Conservation (phyloP, 176 grass and related monocot genomes). For the Aegilops umbellulata region DNA sequence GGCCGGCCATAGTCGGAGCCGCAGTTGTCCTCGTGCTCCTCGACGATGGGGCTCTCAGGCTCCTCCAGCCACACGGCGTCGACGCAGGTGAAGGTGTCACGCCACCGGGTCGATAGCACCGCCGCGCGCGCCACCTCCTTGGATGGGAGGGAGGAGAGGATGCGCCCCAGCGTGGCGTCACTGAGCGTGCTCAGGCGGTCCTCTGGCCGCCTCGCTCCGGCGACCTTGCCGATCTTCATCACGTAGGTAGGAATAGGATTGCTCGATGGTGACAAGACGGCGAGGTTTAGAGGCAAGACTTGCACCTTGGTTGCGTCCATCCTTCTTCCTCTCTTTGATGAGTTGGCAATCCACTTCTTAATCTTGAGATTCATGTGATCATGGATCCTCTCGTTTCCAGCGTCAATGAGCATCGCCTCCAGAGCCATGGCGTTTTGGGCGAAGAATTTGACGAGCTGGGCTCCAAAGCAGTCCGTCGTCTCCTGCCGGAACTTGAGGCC, state of each 20-base stretch:
- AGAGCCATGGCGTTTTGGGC: background rate
- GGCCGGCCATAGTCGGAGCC: background rate
- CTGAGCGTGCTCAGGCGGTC: conserved; percentile 13
- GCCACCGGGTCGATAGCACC: background rate
- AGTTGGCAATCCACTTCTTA: background rate
- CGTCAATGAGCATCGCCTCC: background rate
- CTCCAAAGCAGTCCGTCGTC: background rate
- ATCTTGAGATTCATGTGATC: background rate
- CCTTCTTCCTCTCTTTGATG: background rate
- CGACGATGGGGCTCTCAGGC: background rate
- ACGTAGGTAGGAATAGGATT: background rate
- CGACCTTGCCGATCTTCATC: background rate
- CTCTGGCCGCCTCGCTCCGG: background rate
- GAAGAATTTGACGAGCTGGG: background rate
- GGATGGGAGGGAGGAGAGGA: conserved; percentile 28
- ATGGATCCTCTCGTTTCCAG: background rate
- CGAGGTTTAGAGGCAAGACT: background rate
- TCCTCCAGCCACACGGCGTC: background rate
- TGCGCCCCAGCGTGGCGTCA: background rate
- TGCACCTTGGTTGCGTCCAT: background rate
- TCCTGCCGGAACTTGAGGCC: background rate
- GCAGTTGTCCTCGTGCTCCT: background rate
- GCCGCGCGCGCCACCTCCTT: background rate
- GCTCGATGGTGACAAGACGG: too few species aligned
- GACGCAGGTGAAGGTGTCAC: background rate